These are phyloP conservation scores for Ettlia oleoabundans DNA, from an alignment of 139 green algal species.

Conservation along the genomic window DNA sequence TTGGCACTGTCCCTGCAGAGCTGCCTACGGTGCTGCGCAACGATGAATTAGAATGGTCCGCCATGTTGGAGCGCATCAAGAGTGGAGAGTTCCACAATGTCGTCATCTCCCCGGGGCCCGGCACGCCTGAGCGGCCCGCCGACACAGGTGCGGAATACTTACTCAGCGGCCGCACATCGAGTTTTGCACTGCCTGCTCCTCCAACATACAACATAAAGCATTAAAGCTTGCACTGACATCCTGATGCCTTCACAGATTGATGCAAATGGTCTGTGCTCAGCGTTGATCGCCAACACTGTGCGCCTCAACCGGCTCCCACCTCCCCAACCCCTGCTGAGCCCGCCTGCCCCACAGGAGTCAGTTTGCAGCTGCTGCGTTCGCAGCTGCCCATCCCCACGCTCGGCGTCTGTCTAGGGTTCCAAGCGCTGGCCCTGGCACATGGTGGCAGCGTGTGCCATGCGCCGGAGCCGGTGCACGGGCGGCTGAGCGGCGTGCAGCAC, in stretches of 20 bases:
- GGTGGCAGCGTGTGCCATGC: slow-evolving; percentile 68
- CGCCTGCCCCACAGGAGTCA: slow-evolving; percentile 82
- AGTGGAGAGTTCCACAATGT: slow-evolving; percentile 73
- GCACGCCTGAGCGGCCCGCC: slow-evolving; percentile 67
- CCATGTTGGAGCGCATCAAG: slow-evolving; percentile 60
- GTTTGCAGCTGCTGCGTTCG: slow-evolving; percentile 64
- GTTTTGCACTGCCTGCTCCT: no score
- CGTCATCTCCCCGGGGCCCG: slow-evolving; percentile 96
- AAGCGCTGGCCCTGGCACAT: slow-evolving; percentile 84
- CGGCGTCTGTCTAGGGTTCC: slow-evolving; percentile 97
- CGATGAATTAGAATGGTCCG: slow-evolving; percentile 66
- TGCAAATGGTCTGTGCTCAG: not conserved
- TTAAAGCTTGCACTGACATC: no score
- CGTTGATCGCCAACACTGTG: not conserved
- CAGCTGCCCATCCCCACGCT: slow-evolving; percentile 81
- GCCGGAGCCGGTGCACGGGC: slow-evolving; percentile 92
- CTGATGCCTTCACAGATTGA: not conserved
- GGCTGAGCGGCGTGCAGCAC: slow-evolving; percentile 80
- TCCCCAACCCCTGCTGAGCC: no score
- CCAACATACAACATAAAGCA: no score
- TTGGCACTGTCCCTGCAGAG: slow-evolving; percentile 56
- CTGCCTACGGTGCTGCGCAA: slow-evolving; percentile 85
- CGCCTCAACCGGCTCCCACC: not conserved
- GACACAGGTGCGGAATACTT: slow-evolving; percentile 90
- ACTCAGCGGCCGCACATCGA: no score